Evolutionary conservation across 495 filamentous ascomycete genomes (phyloP), one percentile per base, ranked within the genome.

Genomic region (Aspergillus nidulans): DNA sequence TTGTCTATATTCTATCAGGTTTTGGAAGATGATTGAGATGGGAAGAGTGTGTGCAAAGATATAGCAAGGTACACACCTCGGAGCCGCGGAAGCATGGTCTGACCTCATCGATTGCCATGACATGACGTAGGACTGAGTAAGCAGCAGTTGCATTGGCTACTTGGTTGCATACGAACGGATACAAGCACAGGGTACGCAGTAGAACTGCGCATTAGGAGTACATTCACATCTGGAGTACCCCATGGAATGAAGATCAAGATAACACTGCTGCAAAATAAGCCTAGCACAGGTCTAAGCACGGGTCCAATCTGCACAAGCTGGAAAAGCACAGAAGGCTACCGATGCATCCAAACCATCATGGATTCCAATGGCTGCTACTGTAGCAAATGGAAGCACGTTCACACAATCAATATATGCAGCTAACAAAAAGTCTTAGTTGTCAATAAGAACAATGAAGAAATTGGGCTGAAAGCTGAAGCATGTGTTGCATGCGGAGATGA

Each of bases 401-500:
- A n/a, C 26, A 42, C 12, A 20, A 20, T 42, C 20, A 42, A 42
- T 12, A 21, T 7, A 2, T 2, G 19, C 23, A 21, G 42, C 19
- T 13, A 12, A 45, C 21, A 12, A 45, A 4, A 23, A 25, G 28
- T 1, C 12, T 12, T 34, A 12, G 26, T n/a, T n/a, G n/a, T n/a
- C n/a, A n/a, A n/a, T n/a, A n/a, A n/a, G n/a, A n/a, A n/a, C n/a
- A n/a, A n/a, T n/a, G n/a, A n/a, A n/a, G n/a, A n/a, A n/a, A n/a
- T n/a, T n/a, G n/a, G n/a, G n/a, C n/a, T n/a, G 26, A 4, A 34
- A 13, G 30, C 3, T 34, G 30, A 34, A 34, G 30, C 30, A 34
- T 34, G 30, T n/a, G n/a, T n/a, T n/a, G 15, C 30, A 34, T 56
- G 21, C 38, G 52, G 23, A 46, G 39, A 28, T 64, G 62, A 64